phyloP scores from a whole-genome alignment of 176 grass and related monocot species.

The Phragmites australis region DNA sequence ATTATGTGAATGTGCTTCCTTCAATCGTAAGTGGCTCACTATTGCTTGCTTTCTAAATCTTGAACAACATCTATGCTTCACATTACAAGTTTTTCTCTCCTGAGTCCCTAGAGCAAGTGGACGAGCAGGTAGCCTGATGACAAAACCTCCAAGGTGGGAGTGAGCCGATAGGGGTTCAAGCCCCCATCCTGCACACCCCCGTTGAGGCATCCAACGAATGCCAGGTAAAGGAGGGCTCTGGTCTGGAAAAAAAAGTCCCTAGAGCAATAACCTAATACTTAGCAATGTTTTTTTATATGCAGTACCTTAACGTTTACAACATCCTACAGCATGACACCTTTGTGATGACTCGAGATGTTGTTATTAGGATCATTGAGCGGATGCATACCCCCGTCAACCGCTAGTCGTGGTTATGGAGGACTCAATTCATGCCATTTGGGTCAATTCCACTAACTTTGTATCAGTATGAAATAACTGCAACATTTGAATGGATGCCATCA shows the following conservation, averaged over 20 bases:
- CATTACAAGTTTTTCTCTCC: not conserved
- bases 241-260: too few species aligned
- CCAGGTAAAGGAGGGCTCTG: too few species aligned
- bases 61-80: not conserved
- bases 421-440: not conserved
- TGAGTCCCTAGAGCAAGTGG: not conserved
- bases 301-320: conserved; percentile 84
- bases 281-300: conserved; percentile 13
- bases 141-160: too few species aligned
- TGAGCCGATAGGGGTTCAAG: too few species aligned
- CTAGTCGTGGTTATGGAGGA: conserved; percentile 18
- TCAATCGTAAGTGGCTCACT: conserved; percentile 54
- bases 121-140: too few species aligned
- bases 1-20: conserved; percentile 77
- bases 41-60: not conserved
- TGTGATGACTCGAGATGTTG: conserved; percentile 68
- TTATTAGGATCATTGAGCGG: conserved; percentile 65
- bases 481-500: too few species aligned
- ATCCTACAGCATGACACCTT: conserved; percentile 80
- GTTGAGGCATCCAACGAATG: too few species aligned
- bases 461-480: too few species aligned
- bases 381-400: conserved; percentile 85
- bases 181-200: too few species aligned
- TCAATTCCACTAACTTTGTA: not conserved
- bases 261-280: not conserved